These are phyloP conservation scores for Nicotiana benthamiana DNA, from an alignment of 257 asterid species.

Conservation along the genomic window DNA sequence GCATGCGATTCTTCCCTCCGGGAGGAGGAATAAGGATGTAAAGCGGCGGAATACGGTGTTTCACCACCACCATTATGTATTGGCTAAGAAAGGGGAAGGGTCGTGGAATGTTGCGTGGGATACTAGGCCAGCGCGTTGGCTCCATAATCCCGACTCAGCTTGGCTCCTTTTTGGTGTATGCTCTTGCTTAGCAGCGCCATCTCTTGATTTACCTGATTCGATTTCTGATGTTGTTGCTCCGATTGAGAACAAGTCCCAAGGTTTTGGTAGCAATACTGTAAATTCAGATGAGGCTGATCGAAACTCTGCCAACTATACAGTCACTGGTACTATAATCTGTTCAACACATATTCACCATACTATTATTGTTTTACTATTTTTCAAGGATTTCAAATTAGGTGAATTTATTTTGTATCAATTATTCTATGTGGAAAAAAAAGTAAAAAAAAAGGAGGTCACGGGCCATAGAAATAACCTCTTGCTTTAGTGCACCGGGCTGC, in stretches of 20 bases:
- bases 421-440: neutral
- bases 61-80: slow-evolving; percentile 40
- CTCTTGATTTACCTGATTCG: slow-evolving; percentile 22
- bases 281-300: slow-evolving; percentile 9
- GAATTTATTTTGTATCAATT: neutral
- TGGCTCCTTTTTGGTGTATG: slow-evolving; percentile 79
- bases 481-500: no score
- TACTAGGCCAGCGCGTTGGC: slow-evolving; percentile 89
- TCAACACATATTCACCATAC: neutral
- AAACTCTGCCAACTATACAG: slow-evolving; percentile 36
- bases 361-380: neutral
- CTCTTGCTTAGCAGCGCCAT: slow-evolving; percentile 30
- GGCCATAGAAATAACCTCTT: no score
- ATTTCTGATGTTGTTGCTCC: slow-evolving; percentile 14
- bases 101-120: slow-evolving; percentile 96
- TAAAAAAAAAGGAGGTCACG: no score
- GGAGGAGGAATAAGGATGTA: slow-evolving; percentile 9
- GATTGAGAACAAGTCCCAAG: slow-evolving; percentile 6
- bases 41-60: slow-evolving; percentile 19
- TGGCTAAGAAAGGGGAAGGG: slow-evolving; percentile 47
- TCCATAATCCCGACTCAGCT: slow-evolving; percentile 69
- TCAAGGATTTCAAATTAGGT: neutral
- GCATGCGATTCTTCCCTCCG: slow-evolving; percentile 58
- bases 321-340: slow-evolving; percentile 34
- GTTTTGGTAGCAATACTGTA: neutral